Evolutionary conservation across 495 filamentous ascomycete species (phyloP).

Genomic region (Wilcoxina mikolae): DNA sequence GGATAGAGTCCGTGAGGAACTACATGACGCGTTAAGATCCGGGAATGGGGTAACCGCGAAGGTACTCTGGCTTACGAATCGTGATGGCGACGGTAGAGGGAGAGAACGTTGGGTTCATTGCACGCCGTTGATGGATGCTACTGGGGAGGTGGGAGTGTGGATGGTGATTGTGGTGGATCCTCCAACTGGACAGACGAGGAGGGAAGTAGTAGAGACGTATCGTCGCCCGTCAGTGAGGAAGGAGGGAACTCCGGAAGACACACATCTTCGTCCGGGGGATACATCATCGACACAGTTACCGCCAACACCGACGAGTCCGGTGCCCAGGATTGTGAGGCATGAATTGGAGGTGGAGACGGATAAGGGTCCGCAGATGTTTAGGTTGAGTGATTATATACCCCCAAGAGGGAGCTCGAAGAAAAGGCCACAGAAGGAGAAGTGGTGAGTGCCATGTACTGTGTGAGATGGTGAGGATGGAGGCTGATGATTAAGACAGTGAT

Average conservation of each 20-base stretch:
- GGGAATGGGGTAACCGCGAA: slow-evolving; percentile 46
- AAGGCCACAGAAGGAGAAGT: neutral
- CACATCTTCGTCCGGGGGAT: no score
- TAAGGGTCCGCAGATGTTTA: neutral
- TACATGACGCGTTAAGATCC: slow-evolving; percentile 40
- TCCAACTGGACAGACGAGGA: no score
- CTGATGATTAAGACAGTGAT: neutral
- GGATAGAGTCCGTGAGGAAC: slow-evolving; percentile 37
- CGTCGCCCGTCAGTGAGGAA: neutral
- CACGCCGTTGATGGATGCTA: slow-evolving; percentile 43
- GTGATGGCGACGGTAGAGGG: slow-evolving; percentile 31
- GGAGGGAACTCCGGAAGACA: neutral
- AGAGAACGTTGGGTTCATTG: slow-evolving; percentile 47
- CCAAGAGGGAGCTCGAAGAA: neutral
- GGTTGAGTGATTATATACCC: neutral
- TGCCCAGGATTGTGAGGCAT: neutral
- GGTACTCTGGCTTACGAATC: slow-evolving; percentile 41
- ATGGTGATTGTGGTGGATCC: slow-evolving; percentile 48
- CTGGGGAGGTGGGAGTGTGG: slow-evolving; percentile 48
- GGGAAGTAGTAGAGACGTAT: no score
- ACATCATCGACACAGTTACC: neutral
- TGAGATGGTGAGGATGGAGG: neutral
- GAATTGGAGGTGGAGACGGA: neutral
- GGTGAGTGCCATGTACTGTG: neutral
- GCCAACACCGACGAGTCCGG: neutral